Evolutionary conservation across 1,284 basidiomycete genomes (phyloP), one percentile per base, ranked within the genome.

Genomic region (Cryptococcus amylolentus): DNA sequence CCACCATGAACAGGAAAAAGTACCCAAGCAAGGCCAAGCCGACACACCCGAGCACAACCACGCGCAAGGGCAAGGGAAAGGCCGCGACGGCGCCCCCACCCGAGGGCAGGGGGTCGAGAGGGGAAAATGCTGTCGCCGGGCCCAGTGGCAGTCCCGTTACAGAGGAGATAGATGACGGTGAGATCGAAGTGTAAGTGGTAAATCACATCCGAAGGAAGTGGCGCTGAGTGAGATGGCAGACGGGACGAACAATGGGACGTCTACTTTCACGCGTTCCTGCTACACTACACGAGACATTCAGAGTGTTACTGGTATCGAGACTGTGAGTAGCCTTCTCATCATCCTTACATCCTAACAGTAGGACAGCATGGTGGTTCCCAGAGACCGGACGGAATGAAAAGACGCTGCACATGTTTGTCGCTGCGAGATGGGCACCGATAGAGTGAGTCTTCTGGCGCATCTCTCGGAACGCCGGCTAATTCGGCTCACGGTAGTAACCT

Each of bases 321-420:
- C 31, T 62, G 68, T 68, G 35, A 49, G 66, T 58, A 23, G 13
- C 1, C 4, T 8, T 43, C 35, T n/a, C 4, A 39, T 41, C 44
- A 31, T 16, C 23, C 7, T 23, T 9, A 2, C 40, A 26, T 35
- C 5, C 18, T 31, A 3, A 18, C 46, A 9, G 41, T 20, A 1
- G 10, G 28, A 1, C 49, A 68, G 67, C 54, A 46, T 71, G 69
- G 69, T 71, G 67, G 62, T 68, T 71, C 39, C 69, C 69, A 12
- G 67, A 71, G 37, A 50, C 57, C 1, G 65, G 64, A 49, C 57
- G 67, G 20, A 60, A 59, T 26, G 48, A 56, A 44, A 53, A 59
- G 9, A 67, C 60, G 4, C 48, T 71, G 7, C 63, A 63, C 38
- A 65, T 67, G 65, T 71, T 71, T 45, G 38, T 58, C 1, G 56